Base-by-base conservation (phyloP, 2,329 filamentous ascomycete species). In the Aspergillus fijiensis region DNA sequence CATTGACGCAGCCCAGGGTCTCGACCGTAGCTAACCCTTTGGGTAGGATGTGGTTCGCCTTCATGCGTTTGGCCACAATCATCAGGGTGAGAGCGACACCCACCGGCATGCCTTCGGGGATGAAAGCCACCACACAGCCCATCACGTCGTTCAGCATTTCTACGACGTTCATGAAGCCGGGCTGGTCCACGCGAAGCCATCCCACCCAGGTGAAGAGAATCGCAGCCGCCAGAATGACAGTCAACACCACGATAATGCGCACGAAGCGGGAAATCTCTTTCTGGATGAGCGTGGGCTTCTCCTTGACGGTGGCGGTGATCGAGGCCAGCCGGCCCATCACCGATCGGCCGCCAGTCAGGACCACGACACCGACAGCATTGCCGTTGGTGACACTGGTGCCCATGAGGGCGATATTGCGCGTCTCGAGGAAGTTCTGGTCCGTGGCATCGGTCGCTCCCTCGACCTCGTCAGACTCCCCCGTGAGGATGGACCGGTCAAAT, bases 21-120 rank as follows among this genome's bases (percentile, higher is more conserved):
- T 92, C 90, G 0, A 92, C 89, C 0, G 90, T 92, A 74, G 90
- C 89, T 49, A 93, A 80, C 0, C 88, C 91, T 76, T 92, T 93
- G 82, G 89, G 92, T 5, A 93, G 81, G 51, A 92, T 87, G 67
- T 89, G 89, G 74, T 90, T 87, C 73, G 87, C 85, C 65, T 84
- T 84, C 90, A 93, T 92, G 63, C 89, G 83, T 63, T 88, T 89
- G 21, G 90, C 89, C 2, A 87, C 87, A 65, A 92, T 92, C 1
- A 90, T 92, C 62, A 93, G 79, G 10, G 87, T 89, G 1, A 88
- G 84, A 0, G 88, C 89, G 33, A 91, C 79, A 1, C 87, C 88
- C 55, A 91, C 87, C 0, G 89, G 88, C 2, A 91, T 80, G 19
- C 89, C 89, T 73, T 92, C 89, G 0, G 90, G 89, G n/a, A 92